Evolutionary conservation across 2,329 filamentous ascomycete genomes (phyloP), one percentile per base, ranked within the genome.

Genomic region (Ramularia endophylla): DNA sequence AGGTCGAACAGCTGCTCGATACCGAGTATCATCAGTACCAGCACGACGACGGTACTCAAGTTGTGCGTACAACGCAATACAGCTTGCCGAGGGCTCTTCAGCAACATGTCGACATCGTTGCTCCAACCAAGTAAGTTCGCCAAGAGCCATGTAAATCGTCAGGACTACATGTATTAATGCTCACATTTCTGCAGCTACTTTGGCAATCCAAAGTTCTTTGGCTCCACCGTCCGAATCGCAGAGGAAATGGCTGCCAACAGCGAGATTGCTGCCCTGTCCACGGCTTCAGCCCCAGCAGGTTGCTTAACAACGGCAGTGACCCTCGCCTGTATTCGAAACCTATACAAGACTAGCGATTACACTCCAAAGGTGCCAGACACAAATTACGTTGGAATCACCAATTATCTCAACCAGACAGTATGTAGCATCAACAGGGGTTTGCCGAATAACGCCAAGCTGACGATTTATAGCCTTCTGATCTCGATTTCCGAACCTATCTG

Each of bases 121-220:
- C 35, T 22, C 35, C 35, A 27, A 37, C 35, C 9, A 37, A 34
- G 35, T 75, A 75, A 0, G 80, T 80, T n/a, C n/a, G n/a, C n/a
- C n/a, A n/a, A n/a, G n/a, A n/a, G n/a, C 27, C n/a, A 28, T 28
- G 8, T 28, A 28, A 8, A 28, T 28, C 27, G 8, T 28, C 27
- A 28, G n/a, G 22, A 6, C 22, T 25, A 25, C n/a, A 13, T 6
- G n/a, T n/a, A 32, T 6, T 18, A 15, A 8, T 32, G 5, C 16
- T 18, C n/a, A 15, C 29, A 6, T 32, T n/a, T 32, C n/a, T 32
- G 16, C 16, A 32, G n/a, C 35, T 37, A 29, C 20, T 37, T 27
- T 22, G 35, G 35, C n/a, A 29, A 29, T 20, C 22, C 35, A 8
- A 27, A 29, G 13, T 37, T 37, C 16, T 22, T 40, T 15, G 39